Conservation (phyloP, 2,329 filamentous ascomycete species). For the Ascochyta rabiei region DNA sequence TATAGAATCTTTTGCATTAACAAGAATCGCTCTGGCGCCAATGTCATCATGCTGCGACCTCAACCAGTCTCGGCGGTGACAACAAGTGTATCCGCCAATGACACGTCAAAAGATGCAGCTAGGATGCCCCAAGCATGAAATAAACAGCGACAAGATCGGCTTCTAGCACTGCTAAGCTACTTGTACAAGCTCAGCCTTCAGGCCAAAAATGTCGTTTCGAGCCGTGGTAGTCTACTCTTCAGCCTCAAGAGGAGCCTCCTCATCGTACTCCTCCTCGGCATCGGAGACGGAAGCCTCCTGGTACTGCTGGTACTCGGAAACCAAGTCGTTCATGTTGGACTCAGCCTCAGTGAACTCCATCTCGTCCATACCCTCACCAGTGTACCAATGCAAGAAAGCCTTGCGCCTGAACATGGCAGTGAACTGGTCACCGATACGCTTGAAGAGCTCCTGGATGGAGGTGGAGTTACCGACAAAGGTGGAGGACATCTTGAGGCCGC, state of each 20-base stretch:
- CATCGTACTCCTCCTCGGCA: constrained; percentile 93
- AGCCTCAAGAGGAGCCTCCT: constrained; percentile 75
- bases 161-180: constrained; percentile 10
- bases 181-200: constrained; percentile 5
- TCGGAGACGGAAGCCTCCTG: constrained; percentile 98
- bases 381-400: constrained; percentile 99
- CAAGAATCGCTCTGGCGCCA: constrained; percentile 42
- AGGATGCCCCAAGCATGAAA: constrained; percentile 38
- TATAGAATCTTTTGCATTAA: constrained; percentile 45
- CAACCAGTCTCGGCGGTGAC: constrained; percentile 24
- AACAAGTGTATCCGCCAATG: constrained; percentile 19
- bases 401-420: constrained; percentile 99
- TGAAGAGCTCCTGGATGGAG: constrained; percentile 99
- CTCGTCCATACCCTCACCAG: constrained; percentile 99
- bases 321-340: constrained; percentile 99
- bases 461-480: constrained; percentile 99
- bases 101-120: constrained; percentile 22
- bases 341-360: constrained; percentile 99
- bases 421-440: constrained; percentile 99
- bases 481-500: constrained; percentile 98
- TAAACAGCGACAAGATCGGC: constrained; percentile 21
- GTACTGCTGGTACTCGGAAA: constrained; percentile 99
- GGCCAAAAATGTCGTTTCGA: constrained; percentile 11
- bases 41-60: constrained; percentile 29
- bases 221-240: constrained; percentile 61